Conservation (phyloP, 2,329 filamentous ascomycete species). For the Aspergillus niger region DNA sequence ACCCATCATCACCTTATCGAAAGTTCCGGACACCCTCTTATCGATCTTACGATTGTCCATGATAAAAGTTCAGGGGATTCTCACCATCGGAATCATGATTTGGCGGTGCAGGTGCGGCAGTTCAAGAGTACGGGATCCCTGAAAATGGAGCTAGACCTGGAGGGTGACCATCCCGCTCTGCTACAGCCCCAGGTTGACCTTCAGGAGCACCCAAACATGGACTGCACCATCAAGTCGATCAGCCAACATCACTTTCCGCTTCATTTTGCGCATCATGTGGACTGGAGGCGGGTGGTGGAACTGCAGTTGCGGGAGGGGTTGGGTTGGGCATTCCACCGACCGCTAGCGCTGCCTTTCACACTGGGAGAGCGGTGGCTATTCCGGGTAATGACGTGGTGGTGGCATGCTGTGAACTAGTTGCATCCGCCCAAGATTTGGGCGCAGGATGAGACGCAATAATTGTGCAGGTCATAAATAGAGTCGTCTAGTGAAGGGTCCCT, state of each 20-base stretch:
- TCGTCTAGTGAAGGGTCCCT: not conserved
- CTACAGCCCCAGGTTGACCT: slow-evolving; percentile 20
- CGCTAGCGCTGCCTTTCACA: slow-evolving; percentile 19
- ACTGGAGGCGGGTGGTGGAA: slow-evolving; percentile 21
- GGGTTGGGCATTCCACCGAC: slow-evolving; percentile 18
- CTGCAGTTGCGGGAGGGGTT: slow-evolving; percentile 21
- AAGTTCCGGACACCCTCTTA: slow-evolving; percentile 9
- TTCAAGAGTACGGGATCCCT: slow-evolving; percentile 15
- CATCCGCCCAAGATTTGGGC: not conserved
- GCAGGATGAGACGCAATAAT: not conserved
- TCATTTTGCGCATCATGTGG: slow-evolving; percentile 22
- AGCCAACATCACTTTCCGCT: slow-evolving; percentile 24
- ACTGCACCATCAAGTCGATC: slow-evolving; percentile 20
- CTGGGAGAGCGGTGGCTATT: slow-evolving; percentile 15
- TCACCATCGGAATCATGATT: slow-evolving; percentile 11
- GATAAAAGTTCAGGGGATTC: slow-evolving; percentile 2
- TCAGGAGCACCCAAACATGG: slow-evolving; percentile 20
- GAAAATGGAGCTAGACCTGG: slow-evolving; percentile 19
- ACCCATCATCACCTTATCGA: slow-evolving; percentile 11
- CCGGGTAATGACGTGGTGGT: slow-evolving; percentile 20
- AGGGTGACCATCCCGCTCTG: slow-evolving; percentile 15
- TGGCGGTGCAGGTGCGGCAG: slow-evolving; percentile 16
- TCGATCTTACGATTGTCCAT: slow-evolving; percentile 17
- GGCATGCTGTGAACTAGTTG: slow-evolving; percentile 11
- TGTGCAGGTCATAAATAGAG: not conserved